phyloP scores from a whole-genome alignment of 192 early-diverging fungal species.

The Coemansia sp. region DNA sequence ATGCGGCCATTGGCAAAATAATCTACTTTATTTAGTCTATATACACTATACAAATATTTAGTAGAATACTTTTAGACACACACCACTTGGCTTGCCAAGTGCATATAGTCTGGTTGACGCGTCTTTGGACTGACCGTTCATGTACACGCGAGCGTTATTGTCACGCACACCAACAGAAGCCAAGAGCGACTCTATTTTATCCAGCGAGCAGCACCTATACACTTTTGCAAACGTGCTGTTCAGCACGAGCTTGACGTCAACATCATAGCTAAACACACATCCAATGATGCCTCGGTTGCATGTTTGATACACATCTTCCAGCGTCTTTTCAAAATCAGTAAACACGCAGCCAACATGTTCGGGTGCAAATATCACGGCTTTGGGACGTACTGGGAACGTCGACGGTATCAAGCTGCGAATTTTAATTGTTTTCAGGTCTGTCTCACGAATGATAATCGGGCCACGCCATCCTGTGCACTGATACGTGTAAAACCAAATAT shows the following conservation, averaged over 20 bases:
- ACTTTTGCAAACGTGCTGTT: not conserved
- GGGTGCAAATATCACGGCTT: not conserved
- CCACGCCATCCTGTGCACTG: not conserved
- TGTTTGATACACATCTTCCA: not conserved
- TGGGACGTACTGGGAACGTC: not conserved
- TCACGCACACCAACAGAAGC: not conserved
- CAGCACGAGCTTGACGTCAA: not conserved
- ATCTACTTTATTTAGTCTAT: too few species aligned
- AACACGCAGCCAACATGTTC: not conserved
- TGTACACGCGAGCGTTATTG: not conserved
- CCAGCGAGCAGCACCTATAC: not conserved
- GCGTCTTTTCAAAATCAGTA: not conserved
- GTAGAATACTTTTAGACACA: not conserved
- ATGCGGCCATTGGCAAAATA: slow-evolving; percentile 29
- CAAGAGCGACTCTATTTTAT: not conserved
- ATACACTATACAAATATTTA: not conserved
- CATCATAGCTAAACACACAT: not conserved
- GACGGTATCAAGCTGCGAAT: not conserved
- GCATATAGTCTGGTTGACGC: not conserved
- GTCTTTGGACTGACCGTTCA: not conserved
- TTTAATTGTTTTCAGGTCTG: not conserved
- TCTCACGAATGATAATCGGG: not conserved
- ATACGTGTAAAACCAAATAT: not conserved
- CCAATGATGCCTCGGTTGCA: not conserved
- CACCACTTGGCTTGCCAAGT: not conserved